phyloP scores from a whole-genome alignment of 345 rosid species.

The Eucalyptus lansdowneana region DNA sequence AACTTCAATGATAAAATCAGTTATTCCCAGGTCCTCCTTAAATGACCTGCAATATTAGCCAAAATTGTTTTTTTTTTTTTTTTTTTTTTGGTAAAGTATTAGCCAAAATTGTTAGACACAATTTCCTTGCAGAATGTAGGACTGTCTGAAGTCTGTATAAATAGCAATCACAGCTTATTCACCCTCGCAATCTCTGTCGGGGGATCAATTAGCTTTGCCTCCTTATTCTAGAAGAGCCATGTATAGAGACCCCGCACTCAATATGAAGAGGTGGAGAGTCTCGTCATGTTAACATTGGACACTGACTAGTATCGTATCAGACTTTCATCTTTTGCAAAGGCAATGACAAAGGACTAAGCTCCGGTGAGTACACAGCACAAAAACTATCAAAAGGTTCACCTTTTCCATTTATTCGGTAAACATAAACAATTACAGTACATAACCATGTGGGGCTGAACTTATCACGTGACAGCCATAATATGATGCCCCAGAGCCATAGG shows the following conservation, averaged over 20 bases:
- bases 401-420: too few relatives aligned
- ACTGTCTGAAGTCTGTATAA: neutral
- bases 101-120: neutral
- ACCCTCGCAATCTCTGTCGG: neutral
- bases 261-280: neutral
- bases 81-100: too few relatives aligned
- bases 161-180: neutral
- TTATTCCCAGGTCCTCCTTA: neutral
- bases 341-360: too few relatives aligned
- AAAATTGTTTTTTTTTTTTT: too few relatives aligned
- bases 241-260: neutral
- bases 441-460: too few relatives aligned
- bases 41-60: neutral
- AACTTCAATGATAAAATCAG: constrained; percentile 9
- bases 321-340: too few relatives aligned
- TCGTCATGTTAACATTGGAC: neutral
- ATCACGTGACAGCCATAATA: too few relatives aligned
- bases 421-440: too few relatives aligned
- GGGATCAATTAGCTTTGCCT: neutral
- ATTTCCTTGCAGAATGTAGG: neutral
- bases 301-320: neutral
- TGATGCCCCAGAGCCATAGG: too few relatives aligned
- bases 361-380: too few relatives aligned
- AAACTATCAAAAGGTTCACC: too few relatives aligned
- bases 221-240: neutral